Base-by-base conservation (phyloP, 2,329 filamentous ascomycete genomes). In the Aureobasidium pullulans region DNA sequence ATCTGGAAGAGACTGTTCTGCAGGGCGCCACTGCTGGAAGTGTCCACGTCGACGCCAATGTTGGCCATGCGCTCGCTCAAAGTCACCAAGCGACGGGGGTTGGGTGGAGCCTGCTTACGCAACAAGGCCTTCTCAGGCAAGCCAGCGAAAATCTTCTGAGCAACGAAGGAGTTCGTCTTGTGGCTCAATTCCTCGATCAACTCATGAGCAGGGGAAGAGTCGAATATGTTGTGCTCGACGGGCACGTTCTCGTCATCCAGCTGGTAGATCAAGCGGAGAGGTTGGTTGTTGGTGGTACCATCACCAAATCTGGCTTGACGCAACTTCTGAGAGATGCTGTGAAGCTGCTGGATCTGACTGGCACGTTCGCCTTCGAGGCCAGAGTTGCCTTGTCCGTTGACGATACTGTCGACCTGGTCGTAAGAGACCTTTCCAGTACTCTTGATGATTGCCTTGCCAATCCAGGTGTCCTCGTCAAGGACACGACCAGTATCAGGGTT, bases 201-300 rank as follows among this genome's bases (percentile, higher is more conserved):
- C 76, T 97, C 93, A 64, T 95, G 90, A 2, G 92, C 90, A 9
- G 87, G 81, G 11, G 90, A 90, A 32, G 90, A 93, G 72, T 96
- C 87, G 69, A 97, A 99, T 64, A 99, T 89, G 76, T 97, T 99
- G 72, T 90, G 85, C 76, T 96, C 91, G 42, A 97, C 92, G 2
- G 93, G 94, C 57, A 96, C 90, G 73, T 97, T 97, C 79, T 99
- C 94, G 67, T 99, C 94, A 66, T 99, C 94, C 42, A 97, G 82
- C 75, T 96, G 92, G 74, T 96, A 91, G 62, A 97, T 79, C 48
- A 99, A 82, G 60, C 94, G 88, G 56, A 99, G 83, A 42, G 93
- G 87, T 36, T 92, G 88, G 67, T 96, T 89, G 11, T 88, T 85
- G 64, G 88, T 84, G 44, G 85, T 85, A 37, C 88, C 87, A 56